Base-by-base conservation (phyloP, 805 yeast species). In the Teunomyces kruisii region DNA sequence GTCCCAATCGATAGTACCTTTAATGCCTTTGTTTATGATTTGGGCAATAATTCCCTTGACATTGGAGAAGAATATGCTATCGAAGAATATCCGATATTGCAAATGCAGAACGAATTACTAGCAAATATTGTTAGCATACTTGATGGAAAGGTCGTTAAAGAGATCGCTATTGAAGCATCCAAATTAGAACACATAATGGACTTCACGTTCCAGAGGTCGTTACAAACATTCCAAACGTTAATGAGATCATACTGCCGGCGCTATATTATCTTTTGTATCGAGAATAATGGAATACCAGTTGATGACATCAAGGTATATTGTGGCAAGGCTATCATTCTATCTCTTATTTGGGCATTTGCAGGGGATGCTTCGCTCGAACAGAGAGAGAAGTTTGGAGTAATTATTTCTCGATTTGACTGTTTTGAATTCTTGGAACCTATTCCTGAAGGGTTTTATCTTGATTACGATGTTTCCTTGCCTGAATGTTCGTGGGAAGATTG, bases 271-370 rank as follows among this genome's bases (percentile, higher is more conserved):
- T 52, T 43, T 31, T 35, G 44, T 4, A 19, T 47, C 14, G 42
- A 39, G 19, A 40, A 50, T 14, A 39, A 49, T 7, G 45, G 44
- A 4, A 37, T 44, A 3, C 55, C 50, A 0, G 47, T 51, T 2
- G 67, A 59, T 3, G 71, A 70, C 28, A 36, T 61, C 12, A 39
- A 55, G 0, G 38, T 32, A 0, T 78, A 57, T 52, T 58, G 67
- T 9, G 47, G 42, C 1, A 75, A 72, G 47, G 55, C 70, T 0
- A 46, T 68, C 1, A 42, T 73, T 9, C 51, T 74, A 13, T 54
- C 83, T 0, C 32, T 80, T 12, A 58, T 76, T 0, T 86, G 94
- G 94, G 69, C 88, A 0, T 78, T 81, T 54, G 70, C 80, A 0
- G 92, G 92, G 1, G 88, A 82, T 51, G 61, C 77, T 30, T 38